These are phyloP conservation scores for Fistulina hepatica DNA, from an alignment of 1,284 basidiomycete species.

Conservation along the genomic window DNA sequence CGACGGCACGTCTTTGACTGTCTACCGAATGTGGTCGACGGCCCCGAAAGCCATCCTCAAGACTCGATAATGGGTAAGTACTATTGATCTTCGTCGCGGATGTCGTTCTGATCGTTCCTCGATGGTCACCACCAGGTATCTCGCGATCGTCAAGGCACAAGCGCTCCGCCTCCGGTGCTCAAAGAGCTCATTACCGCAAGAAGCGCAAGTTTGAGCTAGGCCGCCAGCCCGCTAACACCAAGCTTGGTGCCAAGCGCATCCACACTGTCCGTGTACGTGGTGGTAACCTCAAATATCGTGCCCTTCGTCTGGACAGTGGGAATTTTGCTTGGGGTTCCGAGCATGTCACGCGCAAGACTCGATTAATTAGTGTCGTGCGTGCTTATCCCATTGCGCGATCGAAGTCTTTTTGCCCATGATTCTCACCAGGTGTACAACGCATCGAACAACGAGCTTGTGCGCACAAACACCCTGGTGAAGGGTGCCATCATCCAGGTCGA, in stretches of 20 bases:
- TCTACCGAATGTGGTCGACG: too few relatives aligned
- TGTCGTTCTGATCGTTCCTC: conserved; percentile 8
- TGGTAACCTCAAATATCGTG: conserved; percentile 88
- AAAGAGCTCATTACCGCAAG: conserved; percentile 94
- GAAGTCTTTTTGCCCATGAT: conserved; percentile 2
- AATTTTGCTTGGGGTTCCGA: conserved; percentile 98
- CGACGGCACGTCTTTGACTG: too few relatives aligned
- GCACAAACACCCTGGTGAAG: conserved; percentile 97
- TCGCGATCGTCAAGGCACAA: conserved; percentile 92
- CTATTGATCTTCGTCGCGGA: conserved; percentile 14
- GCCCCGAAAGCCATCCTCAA: conserved; percentile 26
- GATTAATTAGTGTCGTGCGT: conserved; percentile 89
- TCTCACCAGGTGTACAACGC: conserved; percentile 85
- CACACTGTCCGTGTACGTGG: conserved; percentile 90
- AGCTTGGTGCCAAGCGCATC: conserved; percentile 86
- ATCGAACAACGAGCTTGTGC: conserved; percentile 97
- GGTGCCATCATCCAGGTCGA: conserved; percentile 90
- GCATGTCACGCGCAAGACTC: conserved; percentile 84
- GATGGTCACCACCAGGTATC: conserved; percentile 69
- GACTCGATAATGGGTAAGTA: conserved; percentile 45
- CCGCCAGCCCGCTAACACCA: conserved; percentile 92
- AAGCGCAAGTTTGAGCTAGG: conserved; percentile 99
- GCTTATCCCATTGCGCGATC: conserved; percentile 2
- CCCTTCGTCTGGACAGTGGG: conserved; percentile 85
- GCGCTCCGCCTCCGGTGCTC: conserved; percentile 85